Evolutionary conservation across 495 filamentous ascomycete genomes (phyloP).

Genomic region (Talaromyces liani): DNA sequence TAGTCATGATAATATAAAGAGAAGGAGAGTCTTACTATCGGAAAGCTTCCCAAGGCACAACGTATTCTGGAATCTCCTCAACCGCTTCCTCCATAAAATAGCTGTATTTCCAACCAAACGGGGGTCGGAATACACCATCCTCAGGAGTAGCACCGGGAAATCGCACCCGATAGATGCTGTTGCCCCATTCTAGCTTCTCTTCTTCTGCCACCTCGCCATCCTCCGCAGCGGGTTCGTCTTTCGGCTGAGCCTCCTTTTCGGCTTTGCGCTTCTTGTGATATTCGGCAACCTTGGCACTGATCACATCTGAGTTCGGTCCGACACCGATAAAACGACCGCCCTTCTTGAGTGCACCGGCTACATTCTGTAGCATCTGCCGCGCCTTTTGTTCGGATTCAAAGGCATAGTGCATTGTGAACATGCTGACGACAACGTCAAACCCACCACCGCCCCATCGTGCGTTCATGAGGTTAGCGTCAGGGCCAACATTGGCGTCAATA

Average conservation of each 20-base stretch:
- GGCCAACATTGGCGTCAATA: slow-evolving; percentile 61
- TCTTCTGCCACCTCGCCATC: slow-evolving; percentile 48
- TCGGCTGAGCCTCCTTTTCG: slow-evolving; percentile 11
- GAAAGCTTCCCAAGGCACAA: slow-evolving; percentile 97
- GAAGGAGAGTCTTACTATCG: slow-evolving; percentile 48
- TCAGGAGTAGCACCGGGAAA: slow-evolving; percentile 73
- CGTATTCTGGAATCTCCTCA: slow-evolving; percentile 93
- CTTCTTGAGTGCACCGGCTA: slow-evolving; percentile 81
- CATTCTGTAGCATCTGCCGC: slow-evolving; percentile 86
- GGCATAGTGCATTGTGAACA: slow-evolving; percentile 99
- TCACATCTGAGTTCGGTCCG: slow-evolving; percentile 87
- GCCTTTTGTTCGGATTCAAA: slow-evolving; percentile 89
- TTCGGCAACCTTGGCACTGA: slow-evolving; percentile 55
- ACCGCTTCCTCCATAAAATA: slow-evolving; percentile 95
- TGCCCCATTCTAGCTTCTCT: slow-evolving; percentile 70
- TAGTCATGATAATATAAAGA: slow-evolving; percentile 10
- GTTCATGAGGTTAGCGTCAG: slow-evolving; percentile 45
- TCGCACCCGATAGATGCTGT: slow-evolving; percentile 79
- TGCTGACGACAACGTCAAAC: slow-evolving; percentile 95
- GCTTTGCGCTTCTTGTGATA: slow-evolving; percentile 56
- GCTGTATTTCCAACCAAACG: slow-evolving; percentile 95
- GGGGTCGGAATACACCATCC: slow-evolving; percentile 78
- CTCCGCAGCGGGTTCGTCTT: slow-evolving; percentile 22
- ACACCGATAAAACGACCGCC: slow-evolving; percentile 89
- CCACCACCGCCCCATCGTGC: slow-evolving; percentile 65